Conservation (phyloP, 768 basidiomycete genomes). For the Lactifluus pinguis region DNA sequence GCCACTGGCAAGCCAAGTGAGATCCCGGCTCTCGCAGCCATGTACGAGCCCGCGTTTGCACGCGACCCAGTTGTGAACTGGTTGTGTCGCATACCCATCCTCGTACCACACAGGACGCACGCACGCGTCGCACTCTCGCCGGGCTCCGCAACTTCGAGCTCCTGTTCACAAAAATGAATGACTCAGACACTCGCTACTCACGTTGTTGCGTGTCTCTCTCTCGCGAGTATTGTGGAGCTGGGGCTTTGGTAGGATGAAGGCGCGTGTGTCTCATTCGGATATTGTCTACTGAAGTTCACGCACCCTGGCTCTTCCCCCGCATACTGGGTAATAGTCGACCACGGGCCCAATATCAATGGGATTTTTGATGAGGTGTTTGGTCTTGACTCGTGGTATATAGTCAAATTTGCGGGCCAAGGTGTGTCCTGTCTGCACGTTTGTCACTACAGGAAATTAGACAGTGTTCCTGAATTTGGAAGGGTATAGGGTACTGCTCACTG, state of each 20-base stretch:
- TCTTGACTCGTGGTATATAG: too few relatives aligned
- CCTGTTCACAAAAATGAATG: constrained; percentile 13
- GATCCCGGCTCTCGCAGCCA: constrained; percentile 3
- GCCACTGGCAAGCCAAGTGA: constrained; percentile 5
- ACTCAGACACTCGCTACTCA: constrained; percentile 7
- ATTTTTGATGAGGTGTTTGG: too few relatives aligned
- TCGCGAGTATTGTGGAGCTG: too few relatives aligned
- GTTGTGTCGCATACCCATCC: constrained; percentile 12
- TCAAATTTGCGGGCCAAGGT: constrained; percentile 14
- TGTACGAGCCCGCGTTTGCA: constrained; percentile 18
- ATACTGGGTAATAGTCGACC: too few relatives aligned
- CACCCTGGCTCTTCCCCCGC: too few relatives aligned
- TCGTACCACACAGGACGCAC: background rate
- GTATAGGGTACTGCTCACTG: constrained; percentile 17
- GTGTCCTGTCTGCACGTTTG: background rate
- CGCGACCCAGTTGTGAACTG: constrained; percentile 22
- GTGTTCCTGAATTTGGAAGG: too few relatives aligned
- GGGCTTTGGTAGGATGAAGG: too few relatives aligned
- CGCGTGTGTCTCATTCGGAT: too few relatives aligned
- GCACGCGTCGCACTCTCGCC: background rate
- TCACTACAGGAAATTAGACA: background rate
- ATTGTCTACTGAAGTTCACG: too few relatives aligned
- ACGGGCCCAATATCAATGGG: too few relatives aligned
- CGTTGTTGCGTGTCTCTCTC: constrained; percentile 2
- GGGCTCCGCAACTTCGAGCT: constrained; percentile 17